Base-by-base conservation (phyloP, 2,329 filamentous ascomycete genomes). In the Zelopaecilomyces penicillatus region DNA sequence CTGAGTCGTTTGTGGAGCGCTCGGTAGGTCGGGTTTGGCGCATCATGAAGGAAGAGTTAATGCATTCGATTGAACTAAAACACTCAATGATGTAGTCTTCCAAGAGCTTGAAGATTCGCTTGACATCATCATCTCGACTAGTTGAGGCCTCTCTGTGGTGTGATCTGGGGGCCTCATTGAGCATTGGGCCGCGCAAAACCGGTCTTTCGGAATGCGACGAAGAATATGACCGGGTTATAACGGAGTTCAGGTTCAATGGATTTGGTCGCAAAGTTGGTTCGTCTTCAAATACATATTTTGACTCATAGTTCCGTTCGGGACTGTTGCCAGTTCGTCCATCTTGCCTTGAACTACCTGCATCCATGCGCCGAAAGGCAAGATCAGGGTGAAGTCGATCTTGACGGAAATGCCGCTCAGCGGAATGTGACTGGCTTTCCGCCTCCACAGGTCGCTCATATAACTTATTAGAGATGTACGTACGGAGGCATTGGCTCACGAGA, bases 61-160 rank as follows among this genome's bases (percentile, higher is more conserved):
- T 65, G 50, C 76, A 82, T 42, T 84, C 74, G 52, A 81, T 81
- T 0, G 82, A 81, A 44, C 77, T 75, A 55, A 94, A 86, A 53
- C 77, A 83, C 19, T 67, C 63, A 41, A 80, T 67, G 35, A 95
- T 75, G 57, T 93, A 91, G 49, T 89, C 83, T 63, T 95, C 87
- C 10, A 95, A 60, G 5, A 75, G 74, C 48, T 78, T 82, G 61
- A 95, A 95, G 8, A 91, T 78, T 33, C 69, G 71, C 56, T 75
- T 80, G 3, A 73, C 64, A 4, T 71, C 72, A 19, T 50, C 50
- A 3, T 53, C 50, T 6, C 43, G 38, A 11, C 43, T 43, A n/a
- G 49, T 45, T 7, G 57, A 51, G 6, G 48, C 40, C n/a, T 48
- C 48, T 34, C 49, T 51, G 6, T 41, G 50, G 19, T 47, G 46